Percentiles rank a stretch among this genome's conserved stretches.
Evolutionary conservation across 1,139 yeast species (phyloP).

Genomic region (Zygosaccharomyces sapae): DNA sequence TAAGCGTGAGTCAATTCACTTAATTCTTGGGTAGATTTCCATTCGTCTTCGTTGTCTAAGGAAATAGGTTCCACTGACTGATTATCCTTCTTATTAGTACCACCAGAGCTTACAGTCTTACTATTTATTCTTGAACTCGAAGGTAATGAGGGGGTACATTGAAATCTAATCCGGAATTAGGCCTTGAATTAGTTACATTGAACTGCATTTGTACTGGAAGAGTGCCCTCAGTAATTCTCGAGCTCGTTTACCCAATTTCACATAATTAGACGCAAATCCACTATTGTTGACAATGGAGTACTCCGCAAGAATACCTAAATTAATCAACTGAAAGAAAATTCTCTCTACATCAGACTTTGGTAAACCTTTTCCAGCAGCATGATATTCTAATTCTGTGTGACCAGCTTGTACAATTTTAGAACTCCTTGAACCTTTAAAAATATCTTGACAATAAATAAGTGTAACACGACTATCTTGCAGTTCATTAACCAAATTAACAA

Average conservation of each 20-base stretch:
- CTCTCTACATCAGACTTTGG: slow-evolving; percentile 72
- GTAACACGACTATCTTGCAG: slow-evolving; percentile 65
- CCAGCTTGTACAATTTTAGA: slow-evolving; percentile 60
- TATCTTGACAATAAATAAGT: slow-evolving; percentile 73
- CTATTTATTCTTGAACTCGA: background rate
- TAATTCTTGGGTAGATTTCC: slow-evolving; percentile 34
- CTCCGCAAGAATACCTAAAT: slow-evolving; percentile 66
- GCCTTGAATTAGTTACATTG: slow-evolving; percentile 23
- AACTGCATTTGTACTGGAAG: slow-evolving; percentile 49
- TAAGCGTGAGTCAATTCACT: slow-evolving; percentile 30
- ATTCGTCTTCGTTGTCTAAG: slow-evolving; percentile 17
- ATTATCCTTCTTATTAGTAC: slow-evolving; percentile 6
- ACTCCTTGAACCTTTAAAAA: slow-evolving; percentile 69
- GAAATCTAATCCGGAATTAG: slow-evolving; percentile 17
- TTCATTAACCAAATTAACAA: slow-evolving; percentile 54
- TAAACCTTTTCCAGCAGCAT: slow-evolving; percentile 65
- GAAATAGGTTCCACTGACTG: slow-evolving; percentile 17
- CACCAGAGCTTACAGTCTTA: background rate
- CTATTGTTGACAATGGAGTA: slow-evolving; percentile 64
- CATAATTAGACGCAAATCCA: slow-evolving; percentile 80
- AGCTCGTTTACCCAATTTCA: slow-evolving; percentile 56
- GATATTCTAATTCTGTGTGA: slow-evolving; percentile 54
- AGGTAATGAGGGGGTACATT: slow-evolving; percentile 6
- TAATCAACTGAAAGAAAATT: slow-evolving; percentile 69
- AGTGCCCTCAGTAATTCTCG: slow-evolving; percentile 44